phyloP scores from a whole-genome alignment of 371 early-diverging fungal genomes.

The Mortierella sp. region DNA sequence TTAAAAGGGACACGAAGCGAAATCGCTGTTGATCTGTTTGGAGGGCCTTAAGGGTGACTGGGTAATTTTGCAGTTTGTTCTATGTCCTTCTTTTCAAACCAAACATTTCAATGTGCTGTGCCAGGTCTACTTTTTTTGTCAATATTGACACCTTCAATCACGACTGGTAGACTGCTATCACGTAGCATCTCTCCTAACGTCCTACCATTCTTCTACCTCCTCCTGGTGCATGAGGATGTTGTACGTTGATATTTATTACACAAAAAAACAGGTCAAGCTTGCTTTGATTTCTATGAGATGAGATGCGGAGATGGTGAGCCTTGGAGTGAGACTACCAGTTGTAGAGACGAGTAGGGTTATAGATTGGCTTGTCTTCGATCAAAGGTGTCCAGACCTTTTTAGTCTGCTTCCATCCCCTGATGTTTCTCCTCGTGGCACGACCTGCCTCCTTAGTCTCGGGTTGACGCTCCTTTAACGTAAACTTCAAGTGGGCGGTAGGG shows the following conservation, averaged over 20 bases:
- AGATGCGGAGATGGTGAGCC: background rate
- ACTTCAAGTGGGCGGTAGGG: slow-evolving; percentile 87
- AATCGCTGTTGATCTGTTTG: slow-evolving; percentile 20
- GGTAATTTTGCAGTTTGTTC: slow-evolving; percentile 15
- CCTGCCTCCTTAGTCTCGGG: slow-evolving; percentile 47
- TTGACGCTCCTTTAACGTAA: slow-evolving; percentile 75
- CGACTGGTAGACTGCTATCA: background rate
- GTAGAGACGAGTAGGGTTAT: slow-evolving; percentile 80
- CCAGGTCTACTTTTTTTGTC: background rate
- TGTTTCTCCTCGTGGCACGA: slow-evolving; percentile 64
- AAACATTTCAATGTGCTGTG: slow-evolving; percentile 1
- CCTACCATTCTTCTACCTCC: background rate
- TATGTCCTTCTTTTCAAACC: slow-evolving; percentile 13
- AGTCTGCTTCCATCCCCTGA: slow-evolving; percentile 71
- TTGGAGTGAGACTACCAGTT: slow-evolving; percentile 73
- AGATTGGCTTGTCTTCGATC: slow-evolving; percentile 81
- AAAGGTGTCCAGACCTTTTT: slow-evolving; percentile 82
- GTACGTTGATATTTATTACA: slow-evolving; percentile 16
- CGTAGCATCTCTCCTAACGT: background rate
- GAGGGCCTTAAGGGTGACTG: slow-evolving; percentile 19
- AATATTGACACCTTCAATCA: background rate
- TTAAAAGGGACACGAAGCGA: slow-evolving; percentile 3
- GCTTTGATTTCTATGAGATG: slow-evolving; percentile 14
- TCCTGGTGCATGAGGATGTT: background rate
- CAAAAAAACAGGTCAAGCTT: background rate